phyloP scores from a whole-genome alignment of 352 stramenopile genomes.

The Pythium aristosporum region DNA sequence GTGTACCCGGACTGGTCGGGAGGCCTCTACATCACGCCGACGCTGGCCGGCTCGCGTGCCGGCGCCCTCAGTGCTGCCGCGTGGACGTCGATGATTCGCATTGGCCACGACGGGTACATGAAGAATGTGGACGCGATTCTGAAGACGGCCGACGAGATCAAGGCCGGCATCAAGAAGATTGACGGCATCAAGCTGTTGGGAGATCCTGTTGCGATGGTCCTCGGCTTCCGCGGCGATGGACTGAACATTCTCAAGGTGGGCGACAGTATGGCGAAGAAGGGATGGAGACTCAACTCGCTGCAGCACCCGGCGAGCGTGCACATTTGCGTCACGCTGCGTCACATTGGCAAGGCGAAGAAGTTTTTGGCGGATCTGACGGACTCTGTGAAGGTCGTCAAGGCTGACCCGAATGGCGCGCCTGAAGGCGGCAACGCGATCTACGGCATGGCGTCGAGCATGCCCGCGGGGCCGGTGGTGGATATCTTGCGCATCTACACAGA shows the following conservation, averaged over 20 bases:
- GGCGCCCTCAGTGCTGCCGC: conserved; percentile 78
- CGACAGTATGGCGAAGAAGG: conserved; percentile 79
- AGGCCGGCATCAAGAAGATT: conserved; percentile 71
- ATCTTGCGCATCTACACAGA: conserved; percentile 93
- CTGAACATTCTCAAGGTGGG: conserved; percentile 84
- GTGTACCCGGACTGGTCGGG: conserved; percentile 95
- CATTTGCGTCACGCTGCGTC: conserved; percentile 92
- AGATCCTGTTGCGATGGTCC: conserved; percentile 77
- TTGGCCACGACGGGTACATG: conserved; percentile 77
- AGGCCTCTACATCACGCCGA: conserved; percentile 95
- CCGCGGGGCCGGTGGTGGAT: conserved; percentile 90
- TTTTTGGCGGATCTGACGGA: conserved; percentile 87
- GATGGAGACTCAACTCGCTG: conserved; percentile 91
- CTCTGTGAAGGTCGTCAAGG: conserved; percentile 58
- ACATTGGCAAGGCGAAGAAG: conserved; percentile 81
- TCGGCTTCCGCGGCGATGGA: conserved; percentile 66
- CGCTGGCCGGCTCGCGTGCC: conserved; percentile 79
- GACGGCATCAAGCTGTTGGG: conserved; percentile 74
- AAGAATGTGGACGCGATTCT: conserved; percentile 78
- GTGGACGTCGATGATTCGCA: conserved; percentile 85
- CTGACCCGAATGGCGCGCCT: conserved; percentile 61
- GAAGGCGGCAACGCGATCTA: conserved; percentile 92
- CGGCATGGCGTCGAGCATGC: conserved; percentile 92
- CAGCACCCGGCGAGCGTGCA: conserved; percentile 94
- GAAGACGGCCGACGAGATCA: conserved; percentile 73